phyloP scores from a whole-genome alignment of 495 filamentous ascomycete species.

The Podospora appendiculata region DNA sequence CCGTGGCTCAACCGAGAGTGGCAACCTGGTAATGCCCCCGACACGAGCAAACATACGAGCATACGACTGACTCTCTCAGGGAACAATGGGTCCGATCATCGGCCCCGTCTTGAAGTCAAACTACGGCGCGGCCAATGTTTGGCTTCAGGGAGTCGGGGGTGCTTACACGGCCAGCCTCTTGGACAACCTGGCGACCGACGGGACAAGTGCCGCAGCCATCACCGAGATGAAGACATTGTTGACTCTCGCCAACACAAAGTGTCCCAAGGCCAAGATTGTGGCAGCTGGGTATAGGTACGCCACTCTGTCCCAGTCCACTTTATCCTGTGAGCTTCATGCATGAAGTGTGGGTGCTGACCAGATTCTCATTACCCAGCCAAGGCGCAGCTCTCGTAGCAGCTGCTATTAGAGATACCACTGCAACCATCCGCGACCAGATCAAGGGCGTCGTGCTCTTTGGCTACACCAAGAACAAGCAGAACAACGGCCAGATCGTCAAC shows the following conservation, averaged over 20 bases:
- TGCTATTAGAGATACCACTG: constrained; percentile 34
- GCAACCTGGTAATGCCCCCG: constrained; percentile 40
- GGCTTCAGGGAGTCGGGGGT: constrained; percentile 29
- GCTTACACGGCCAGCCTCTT: constrained; percentile 26
- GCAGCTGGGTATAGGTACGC: constrained; percentile 29
- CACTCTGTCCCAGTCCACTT: background rate
- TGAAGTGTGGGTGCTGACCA: background rate
- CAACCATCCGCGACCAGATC: constrained; percentile 37
- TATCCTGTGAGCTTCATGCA: background rate
- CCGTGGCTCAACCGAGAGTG: constrained; percentile 25
- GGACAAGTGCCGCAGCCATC: constrained; percentile 27
- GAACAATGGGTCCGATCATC: constrained; percentile 19
- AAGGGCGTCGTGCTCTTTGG: constrained; percentile 50
- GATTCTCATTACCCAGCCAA: constrained; percentile 24
- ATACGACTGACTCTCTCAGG: constrained; percentile 7
- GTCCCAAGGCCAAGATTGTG: constrained; percentile 29
- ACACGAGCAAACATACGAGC: background rate
- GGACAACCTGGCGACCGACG: constrained; percentile 25
- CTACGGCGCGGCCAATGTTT: constrained; percentile 19
- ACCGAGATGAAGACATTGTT: constrained; percentile 26
- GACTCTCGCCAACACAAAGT: constrained; percentile 21
- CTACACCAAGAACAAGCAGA: constrained; percentile 48
- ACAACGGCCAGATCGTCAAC: constrained; percentile 37
- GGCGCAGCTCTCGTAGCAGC: constrained; percentile 48
- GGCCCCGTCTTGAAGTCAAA: constrained; percentile 19